These are phyloP conservation scores for Arthrobotrys musiformis DNA, from an alignment of 2,329 filamentous ascomycete species.

Conservation along the genomic window DNA sequence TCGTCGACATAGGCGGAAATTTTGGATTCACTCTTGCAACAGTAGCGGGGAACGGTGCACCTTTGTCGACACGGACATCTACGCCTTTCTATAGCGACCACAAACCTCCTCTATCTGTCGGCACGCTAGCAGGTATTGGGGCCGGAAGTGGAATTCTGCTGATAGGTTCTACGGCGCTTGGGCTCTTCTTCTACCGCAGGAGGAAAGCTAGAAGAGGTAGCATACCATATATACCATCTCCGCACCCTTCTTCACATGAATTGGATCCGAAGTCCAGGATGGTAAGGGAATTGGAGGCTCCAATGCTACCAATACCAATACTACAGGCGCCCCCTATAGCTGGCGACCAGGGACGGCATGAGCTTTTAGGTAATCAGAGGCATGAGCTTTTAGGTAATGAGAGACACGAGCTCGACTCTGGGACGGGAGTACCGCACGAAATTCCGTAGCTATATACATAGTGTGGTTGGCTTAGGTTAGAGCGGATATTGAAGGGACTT, in stretches of 20 bases:
- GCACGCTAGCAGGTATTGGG: neutral
- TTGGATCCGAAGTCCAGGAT: neutral
- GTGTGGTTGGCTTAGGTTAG: too few species aligned
- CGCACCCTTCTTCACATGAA: neutral
- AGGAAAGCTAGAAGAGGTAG: neutral
- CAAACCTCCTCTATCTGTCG: neutral
- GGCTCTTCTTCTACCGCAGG: neutral
- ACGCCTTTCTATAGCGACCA: too few species aligned
- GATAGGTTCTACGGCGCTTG: neutral
- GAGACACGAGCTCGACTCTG: neutral
- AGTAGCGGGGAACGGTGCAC: neutral
- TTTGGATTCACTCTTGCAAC: neutral
- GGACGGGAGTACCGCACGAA: neutral
- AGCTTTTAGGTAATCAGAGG: neutral
- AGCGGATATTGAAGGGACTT: too few species aligned
- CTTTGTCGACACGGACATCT: neutral
- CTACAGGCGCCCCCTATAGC: too few species aligned
- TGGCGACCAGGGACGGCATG: neutral
- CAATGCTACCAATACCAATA: neutral
- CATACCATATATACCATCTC: neutral
- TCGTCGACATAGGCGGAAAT: slow-evolving; percentile 1
- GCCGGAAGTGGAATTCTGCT: neutral
- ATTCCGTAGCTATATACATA: neutral
- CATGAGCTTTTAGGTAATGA: neutral
- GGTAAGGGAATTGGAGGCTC: neutral